Evolutionary conservation across 345 rosid genomes (phyloP).

Genomic region (Dimocarpus longan): DNA sequence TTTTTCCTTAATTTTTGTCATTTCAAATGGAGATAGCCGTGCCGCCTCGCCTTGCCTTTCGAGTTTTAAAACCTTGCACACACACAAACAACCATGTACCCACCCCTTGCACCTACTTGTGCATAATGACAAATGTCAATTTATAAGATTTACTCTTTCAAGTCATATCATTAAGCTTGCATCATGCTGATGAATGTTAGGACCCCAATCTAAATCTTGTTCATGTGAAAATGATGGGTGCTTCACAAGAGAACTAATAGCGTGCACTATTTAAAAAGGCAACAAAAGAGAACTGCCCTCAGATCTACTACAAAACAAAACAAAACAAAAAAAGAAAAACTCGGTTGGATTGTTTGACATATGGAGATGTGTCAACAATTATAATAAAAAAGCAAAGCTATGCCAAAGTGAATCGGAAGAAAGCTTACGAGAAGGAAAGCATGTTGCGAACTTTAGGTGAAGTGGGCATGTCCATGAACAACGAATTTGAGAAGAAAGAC

Average conservation of each 20-base stretch:
- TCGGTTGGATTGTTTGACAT: neutral
- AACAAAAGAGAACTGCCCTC: neutral
- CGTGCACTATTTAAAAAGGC: neutral
- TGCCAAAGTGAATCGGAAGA: slow-evolving; percentile 9
- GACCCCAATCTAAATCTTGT: neutral
- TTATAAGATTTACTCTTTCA: slow-evolving; percentile 5
- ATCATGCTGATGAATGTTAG: neutral
- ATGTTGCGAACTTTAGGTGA: slow-evolving; percentile 99
- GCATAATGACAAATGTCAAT: neutral
- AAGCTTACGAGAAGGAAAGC: slow-evolving; percentile 98
- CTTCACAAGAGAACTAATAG: neutral
- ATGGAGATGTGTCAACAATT: neutral
- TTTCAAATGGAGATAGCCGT: too few species aligned
- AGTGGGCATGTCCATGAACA: slow-evolving; percentile 96
- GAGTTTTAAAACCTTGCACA: too few species aligned
- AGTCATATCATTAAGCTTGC: neutral
- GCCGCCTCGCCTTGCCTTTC: too few species aligned
- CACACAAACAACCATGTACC: neutral
- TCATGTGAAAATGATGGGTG: neutral
- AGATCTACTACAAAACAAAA: neutral
- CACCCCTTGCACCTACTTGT: neutral
- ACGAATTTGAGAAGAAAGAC: slow-evolving; percentile 96
- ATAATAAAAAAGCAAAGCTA: neutral
- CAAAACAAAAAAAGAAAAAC: neutral
- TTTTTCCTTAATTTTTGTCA: too few species aligned